phyloP scores from a whole-genome alignment of 768 basidiomycete genomes.

The Calocybe gangraenosa region DNA sequence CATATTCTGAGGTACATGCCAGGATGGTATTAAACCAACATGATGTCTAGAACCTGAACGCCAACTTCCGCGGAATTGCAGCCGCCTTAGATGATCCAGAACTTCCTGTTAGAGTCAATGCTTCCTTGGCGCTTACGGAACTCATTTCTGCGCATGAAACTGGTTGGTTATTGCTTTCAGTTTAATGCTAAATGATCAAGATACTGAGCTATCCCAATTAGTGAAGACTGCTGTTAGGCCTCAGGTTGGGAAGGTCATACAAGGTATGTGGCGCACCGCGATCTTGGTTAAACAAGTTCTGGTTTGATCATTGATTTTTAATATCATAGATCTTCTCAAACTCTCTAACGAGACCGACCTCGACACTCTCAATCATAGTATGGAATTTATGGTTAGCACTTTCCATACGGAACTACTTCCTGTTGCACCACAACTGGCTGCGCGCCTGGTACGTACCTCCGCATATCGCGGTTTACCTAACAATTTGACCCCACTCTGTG shows the following conservation, averaged over 20 bases:
- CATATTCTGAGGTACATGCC: too few species aligned
- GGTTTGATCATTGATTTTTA: neutral
- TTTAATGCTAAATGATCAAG: constrained; percentile 6
- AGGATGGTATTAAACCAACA: neutral
- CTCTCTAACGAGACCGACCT: constrained; percentile 90
- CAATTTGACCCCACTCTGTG: neutral
- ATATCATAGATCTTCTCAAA: constrained; percentile 67
- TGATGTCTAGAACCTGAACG: constrained; percentile 48
- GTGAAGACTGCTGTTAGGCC: constrained; percentile 69
- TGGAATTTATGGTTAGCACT: constrained; percentile 83
- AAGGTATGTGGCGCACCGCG: constrained; percentile 62
- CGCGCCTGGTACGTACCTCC: constrained; percentile 57
- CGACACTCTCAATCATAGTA: constrained; percentile 75
- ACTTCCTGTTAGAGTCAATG: constrained; percentile 82
- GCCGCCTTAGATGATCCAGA: constrained; percentile 72
- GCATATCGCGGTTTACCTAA: neutral
- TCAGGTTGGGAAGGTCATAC: constrained; percentile 82
- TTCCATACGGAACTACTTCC: constrained; percentile 84
- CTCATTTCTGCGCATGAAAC: constrained; percentile 61
- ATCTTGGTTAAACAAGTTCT: neutral
- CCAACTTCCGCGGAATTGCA: constrained; percentile 62
- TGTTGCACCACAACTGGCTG: constrained; percentile 76
- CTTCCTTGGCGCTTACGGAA: constrained; percentile 75
- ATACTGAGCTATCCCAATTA: constrained; percentile 20
- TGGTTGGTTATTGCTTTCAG: constrained; percentile 35